Evolutionary conservation across 345 rosid genomes (phyloP), one percentile per base, ranked within the genome.

Genomic region (Gossypium mustelinum): DNA sequence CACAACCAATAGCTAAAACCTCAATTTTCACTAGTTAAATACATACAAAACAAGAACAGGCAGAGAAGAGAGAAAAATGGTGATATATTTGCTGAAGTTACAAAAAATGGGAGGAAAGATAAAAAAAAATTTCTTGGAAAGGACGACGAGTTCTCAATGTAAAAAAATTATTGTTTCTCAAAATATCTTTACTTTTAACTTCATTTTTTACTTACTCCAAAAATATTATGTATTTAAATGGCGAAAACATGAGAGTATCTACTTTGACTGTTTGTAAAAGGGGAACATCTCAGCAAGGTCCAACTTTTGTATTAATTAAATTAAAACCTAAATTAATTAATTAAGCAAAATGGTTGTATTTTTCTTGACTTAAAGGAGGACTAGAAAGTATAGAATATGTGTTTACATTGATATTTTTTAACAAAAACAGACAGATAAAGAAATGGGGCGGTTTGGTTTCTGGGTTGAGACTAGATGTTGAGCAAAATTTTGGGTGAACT

Each of bases 311-410:
- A 60, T 12, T 27, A 60, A 60, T 60, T 25, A 25, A 11, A 59
- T 59, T 24, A 2, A 60, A 60, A 60, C 9, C n/a, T 2, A 48
- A 12, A 25, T 25, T 29, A 29, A 29, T 29, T 3, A 29, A 4
- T 29, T 60, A 60, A 60, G 43, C 5, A 27, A 11, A 25, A 0
- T 60, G 43, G 34, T 17, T 27, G 65, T 27, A 27, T 13, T 16
- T 27, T 60, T 60, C 12, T 25, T 13, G 41, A 27, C 41, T 60
- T 27, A 27, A 14, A 60, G 43, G 39, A 60, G 29, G 20, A 62
- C 56, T 72, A 79, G 69, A 68, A 68, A 77, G 80, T 75, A 16
- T 16, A 7, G 74, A 72, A 57, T 58, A 11, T 25, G 64, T 60
- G 43, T 60, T 25, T 25, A 60, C 64, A 60, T 24, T 60, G 41